phyloP scores from a whole-genome alignment of 495 filamentous ascomycete genomes.

The Aspergillus sparsus region DNA sequence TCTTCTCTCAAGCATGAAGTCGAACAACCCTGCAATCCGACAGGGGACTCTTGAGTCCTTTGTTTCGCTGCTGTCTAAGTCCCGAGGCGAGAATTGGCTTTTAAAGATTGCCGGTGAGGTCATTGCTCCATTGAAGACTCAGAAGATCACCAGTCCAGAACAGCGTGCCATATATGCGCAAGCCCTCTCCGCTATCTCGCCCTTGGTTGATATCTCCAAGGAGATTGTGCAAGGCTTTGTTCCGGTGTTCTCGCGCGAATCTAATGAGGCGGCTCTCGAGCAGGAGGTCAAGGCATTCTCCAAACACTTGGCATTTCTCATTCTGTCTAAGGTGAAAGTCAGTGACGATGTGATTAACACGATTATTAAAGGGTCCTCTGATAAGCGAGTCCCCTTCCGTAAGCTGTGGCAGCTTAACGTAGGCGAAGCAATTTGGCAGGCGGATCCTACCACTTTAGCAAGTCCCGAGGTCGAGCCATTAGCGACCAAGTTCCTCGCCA shows the following conservation, averaged over 20 bases:
- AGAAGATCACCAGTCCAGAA: constrained; percentile 78
- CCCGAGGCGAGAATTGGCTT: constrained; percentile 55
- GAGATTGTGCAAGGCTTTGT: constrained; percentile 68
- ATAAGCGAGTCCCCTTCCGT: constrained; percentile 79
- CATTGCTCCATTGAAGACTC: constrained; percentile 70
- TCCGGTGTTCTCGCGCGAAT: constrained; percentile 70
- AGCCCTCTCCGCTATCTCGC: constrained; percentile 66
- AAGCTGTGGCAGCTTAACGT: constrained; percentile 76
- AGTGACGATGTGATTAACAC: constrained; percentile 65
- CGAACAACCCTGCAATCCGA: constrained; percentile 75
- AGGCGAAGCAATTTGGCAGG: constrained; percentile 71
- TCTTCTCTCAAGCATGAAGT: constrained; percentile 83
- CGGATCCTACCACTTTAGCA: constrained; percentile 43
- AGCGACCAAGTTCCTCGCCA: constrained; percentile 55
- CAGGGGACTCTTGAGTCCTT: constrained; percentile 75
- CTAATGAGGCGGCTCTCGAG: constrained; percentile 77
- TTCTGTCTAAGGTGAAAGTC: constrained; percentile 58
- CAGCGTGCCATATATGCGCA: constrained; percentile 78
- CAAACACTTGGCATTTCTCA: constrained; percentile 57
- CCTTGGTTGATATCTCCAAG: constrained; percentile 56
- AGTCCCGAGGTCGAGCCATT: constrained; percentile 46
- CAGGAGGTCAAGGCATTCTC: constrained; percentile 72
- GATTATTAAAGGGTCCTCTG: constrained; percentile 76
- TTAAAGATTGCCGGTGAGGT: constrained; percentile 74
- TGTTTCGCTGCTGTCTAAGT: constrained; percentile 57